Conservation (phyloP, 352 stramenopile species). For the Globisporangium paddicum region DNA sequence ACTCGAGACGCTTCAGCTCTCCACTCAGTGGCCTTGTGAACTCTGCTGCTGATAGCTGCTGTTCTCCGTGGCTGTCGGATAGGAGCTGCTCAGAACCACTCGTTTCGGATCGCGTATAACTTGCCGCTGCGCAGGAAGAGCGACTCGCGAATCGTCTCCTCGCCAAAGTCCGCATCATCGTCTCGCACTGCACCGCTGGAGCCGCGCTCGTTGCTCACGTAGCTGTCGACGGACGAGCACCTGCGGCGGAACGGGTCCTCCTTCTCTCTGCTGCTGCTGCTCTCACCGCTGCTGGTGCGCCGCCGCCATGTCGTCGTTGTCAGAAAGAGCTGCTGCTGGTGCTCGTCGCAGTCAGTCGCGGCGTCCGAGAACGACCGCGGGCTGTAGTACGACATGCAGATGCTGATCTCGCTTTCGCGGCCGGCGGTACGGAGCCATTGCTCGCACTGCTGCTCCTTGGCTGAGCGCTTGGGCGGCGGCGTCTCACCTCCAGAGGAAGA, state of each 20-base stretch:
- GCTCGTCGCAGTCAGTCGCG: not conserved
- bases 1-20: not conserved
- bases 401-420: slow-evolving; percentile 10
- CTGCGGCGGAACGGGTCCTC: slow-evolving; percentile 1
- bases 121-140: slow-evolving; percentile 1
- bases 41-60: too few relatives aligned
- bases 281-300: not conserved
- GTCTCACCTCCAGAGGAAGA: not conserved
- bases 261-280: not conserved
- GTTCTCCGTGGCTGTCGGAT: too few relatives aligned
- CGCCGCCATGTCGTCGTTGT: not conserved
- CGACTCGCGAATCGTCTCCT: slow-evolving; percentile 3
- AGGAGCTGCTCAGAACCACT: not conserved
- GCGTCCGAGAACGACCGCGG: slow-evolving; percentile 8
- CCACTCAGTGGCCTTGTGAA: not conserved
- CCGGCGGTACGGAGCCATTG: not conserved
- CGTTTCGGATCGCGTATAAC: not conserved
- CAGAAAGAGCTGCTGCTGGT: not conserved
- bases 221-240: slow-evolving; percentile 9
- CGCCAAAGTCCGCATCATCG: not conserved
- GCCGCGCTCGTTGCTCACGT: not conserved
- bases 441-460: not conserved
- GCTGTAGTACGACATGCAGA: slow-evolving; percentile 15
- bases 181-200: not conserved
- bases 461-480: not conserved